Evolutionary conservation across 106 monocot species (phyloP), one percentile per base, ranked within the genome.

Genomic region (Dendrobium nobile): DNA sequence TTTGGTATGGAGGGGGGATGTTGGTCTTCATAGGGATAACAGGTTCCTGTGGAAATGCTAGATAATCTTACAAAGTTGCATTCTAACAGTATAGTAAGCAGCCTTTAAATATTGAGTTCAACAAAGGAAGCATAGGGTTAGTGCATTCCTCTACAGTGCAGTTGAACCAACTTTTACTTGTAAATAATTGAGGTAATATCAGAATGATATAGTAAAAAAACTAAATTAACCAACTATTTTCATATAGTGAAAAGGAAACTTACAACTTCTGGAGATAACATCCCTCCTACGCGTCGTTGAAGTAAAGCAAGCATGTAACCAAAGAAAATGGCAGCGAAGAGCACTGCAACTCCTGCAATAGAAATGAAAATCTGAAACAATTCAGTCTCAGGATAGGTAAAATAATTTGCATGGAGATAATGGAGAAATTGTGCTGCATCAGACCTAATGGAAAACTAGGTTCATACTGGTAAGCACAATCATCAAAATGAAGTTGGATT

Each of bases 291-390:
- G 41, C 89, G 85, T 8, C 88, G 87, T 74, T 95, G 99, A 77
- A 99, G 86, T 85, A 99, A 87, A 20, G 95, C 99, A 68, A 99
- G 91, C 99, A 99, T 99, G 88, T 99, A 99, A 68, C 99, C 99
- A 65, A 99, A 95, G 91, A 99, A 99, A 81, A 88, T 91, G 73
- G 99, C 95, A 67, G 93, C 95, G 80, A 95, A 76, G 40, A 99
- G 99, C 82, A 99, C 91, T 20, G 93, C 93, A 79, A 95, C 77
- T 41, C 95, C 99, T 99, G 86, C 59, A 85, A 82, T 77, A 61
- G n/a, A 61, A 61, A 61, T n/a, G 61, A 61, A 61, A 22, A 51
- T 13, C 51, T 51, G 51, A 51, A 15, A 15, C 51, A 51, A 51
- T 13, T 51, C 51, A 51, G 51, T 51, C 13, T 2, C 13, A 3